phyloP scores from a whole-genome alignment of 1,284 basidiomycete species.

The Athelia psychrophila region DNA sequence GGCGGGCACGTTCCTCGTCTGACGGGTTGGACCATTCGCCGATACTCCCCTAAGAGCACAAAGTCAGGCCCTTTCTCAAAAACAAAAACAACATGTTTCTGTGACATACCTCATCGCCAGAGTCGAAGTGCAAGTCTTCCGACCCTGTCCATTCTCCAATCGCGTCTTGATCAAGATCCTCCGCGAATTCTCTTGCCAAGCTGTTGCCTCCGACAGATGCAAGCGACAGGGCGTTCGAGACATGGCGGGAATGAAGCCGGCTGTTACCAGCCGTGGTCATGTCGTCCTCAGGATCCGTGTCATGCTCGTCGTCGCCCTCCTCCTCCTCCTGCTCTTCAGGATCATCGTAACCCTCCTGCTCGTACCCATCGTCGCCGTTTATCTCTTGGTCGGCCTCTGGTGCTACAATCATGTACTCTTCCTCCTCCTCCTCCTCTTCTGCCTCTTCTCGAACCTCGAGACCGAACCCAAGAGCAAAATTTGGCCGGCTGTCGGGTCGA shows the following conservation, averaged over 20 bases:
- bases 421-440: conserved; percentile 44
- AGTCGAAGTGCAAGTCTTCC: conserved; percentile 56
- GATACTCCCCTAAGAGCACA: conserved; percentile 53
- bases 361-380: conserved; percentile 18
- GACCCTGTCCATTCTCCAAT: conserved; percentile 80
- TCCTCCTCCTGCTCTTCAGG: conserved; percentile 31
- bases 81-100: conserved; percentile 4
- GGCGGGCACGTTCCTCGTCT: conserved; percentile 77
- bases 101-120: conserved; percentile 59
- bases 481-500: conserved; percentile 56
- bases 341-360: conserved; percentile 5
- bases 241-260: conserved; percentile 62
- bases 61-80: neutral
- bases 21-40: conserved; percentile 89
- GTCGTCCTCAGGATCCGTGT: conserved; percentile 23
- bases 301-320: conserved; percentile 21
- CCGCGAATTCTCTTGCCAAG: conserved; percentile 17
- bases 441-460: conserved; percentile 74
- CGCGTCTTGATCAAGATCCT: conserved; percentile 43
- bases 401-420: conserved; percentile 26
- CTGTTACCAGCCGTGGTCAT: conserved; percentile 47
- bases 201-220: conserved; percentile 51
- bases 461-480: conserved; percentile 75
- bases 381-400: conserved; percentile 21
- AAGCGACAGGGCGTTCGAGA: conserved; percentile 66